Base-by-base conservation (phyloP, 1,284 basidiomycete species). In the Porogramme epimiltina region DNA sequence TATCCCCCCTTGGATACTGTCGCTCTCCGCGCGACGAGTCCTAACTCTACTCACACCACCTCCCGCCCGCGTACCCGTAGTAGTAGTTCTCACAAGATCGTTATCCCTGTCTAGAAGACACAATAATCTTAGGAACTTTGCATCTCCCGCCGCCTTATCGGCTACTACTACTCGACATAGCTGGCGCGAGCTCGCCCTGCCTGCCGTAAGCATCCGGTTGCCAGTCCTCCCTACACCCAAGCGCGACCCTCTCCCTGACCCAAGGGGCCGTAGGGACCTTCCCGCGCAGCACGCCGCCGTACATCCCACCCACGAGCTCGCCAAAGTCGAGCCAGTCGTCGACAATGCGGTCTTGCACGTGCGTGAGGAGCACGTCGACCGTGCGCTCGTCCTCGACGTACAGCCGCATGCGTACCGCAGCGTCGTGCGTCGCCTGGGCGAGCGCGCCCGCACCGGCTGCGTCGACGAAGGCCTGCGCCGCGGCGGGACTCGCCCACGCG, bases 321-420 rank as follows among this genome's bases (percentile, higher is more conserved):
- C 84, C 75, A 70, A 92, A 94, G 34, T 78, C 76, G 54, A 77
- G 74, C 69, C 94, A 95, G 34, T 79, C 79, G 19, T 89, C 85
- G 51, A 84, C 77, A 16, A 95, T 80, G n/a, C 83, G 79, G 42
- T 87, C 89, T 64, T 84, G 76, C 19, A 91, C 78, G 58, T 94
- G 92, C 23, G 83, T 82, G 18, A 95, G 69, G 44, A 96, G 71
- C 3, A 95, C 85, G 2, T 74, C 74, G 28, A 89, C 89, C 6
- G 92, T 93, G 52, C 87, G 79, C 58, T 82, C 78, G 58, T 93
- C 90, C 58, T 89, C 85, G 13, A 97, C 77, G 65, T 94, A 96
- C 49, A 91, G 62, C 63, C 79, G 75, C 59, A 94, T 69, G 42
- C 81, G 75, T 5, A 68, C 75, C 15, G 82, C 76, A 56, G 74